phyloP scores from a whole-genome alignment of 805 yeast species.

The Trichomonascus vanleenenianus region DNA sequence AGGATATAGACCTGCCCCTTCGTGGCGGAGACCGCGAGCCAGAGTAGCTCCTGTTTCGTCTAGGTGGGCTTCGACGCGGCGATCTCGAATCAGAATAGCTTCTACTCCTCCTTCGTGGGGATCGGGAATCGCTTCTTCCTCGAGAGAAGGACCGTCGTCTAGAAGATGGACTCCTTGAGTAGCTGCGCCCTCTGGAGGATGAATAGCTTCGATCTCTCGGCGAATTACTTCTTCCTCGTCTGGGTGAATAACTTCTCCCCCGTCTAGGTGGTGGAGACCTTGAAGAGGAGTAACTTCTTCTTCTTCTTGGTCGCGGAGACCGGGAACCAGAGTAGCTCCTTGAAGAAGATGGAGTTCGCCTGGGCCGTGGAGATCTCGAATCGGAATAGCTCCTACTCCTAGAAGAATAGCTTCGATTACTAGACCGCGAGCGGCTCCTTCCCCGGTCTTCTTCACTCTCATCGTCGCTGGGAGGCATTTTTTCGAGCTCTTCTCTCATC shows the following conservation, averaged over 20 bases:
- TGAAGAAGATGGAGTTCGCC: conserved; percentile 8
- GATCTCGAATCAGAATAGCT: neutral
- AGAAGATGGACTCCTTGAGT: conserved; percentile 1
- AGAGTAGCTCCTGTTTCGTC: neutral
- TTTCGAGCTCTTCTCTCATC: conserved; percentile 51
- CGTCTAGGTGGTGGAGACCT: conserved; percentile 13
- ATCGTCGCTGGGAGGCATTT: conserved; percentile 8
- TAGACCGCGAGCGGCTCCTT: neutral
- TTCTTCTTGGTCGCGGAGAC: conserved; percentile 10
- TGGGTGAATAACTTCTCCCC: conserved; percentile 5
- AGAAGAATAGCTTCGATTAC: neutral
- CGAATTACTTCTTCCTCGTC: conserved; percentile 10
- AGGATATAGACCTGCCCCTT: no score
- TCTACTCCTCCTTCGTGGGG: neutral
- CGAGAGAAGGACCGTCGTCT: no score
- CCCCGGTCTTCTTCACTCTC: conserved; percentile 15
- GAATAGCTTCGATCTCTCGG: conserved; percentile 4
- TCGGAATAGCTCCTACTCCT: no score
- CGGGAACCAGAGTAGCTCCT: no score
- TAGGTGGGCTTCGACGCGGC: neutral
- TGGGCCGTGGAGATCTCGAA: no score
- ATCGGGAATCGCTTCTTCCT: neutral
- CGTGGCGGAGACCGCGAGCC: neutral
- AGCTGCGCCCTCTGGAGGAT: neutral
- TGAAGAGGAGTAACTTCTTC: conserved; percentile 12